phyloP scores from a whole-genome alignment of 352 stramenopile genomes.

The Pythium vanterpoolii region DNA sequence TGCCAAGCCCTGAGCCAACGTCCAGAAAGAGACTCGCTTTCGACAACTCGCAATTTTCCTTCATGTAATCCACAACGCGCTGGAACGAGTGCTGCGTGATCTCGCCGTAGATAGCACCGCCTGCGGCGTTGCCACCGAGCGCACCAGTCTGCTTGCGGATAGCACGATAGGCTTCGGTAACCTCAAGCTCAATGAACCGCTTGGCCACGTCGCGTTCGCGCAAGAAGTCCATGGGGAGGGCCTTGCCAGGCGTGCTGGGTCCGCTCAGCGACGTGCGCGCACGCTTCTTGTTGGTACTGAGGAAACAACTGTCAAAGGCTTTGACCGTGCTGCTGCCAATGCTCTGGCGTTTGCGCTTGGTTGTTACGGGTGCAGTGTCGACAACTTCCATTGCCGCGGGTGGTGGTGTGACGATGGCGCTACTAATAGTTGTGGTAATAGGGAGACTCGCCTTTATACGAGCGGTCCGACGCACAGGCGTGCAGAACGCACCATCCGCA shows the following conservation, averaged over 20 bases:
- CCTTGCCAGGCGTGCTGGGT: conserved; percentile 61
- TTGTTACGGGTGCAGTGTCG: background rate
- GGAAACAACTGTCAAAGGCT: conserved; percentile 19
- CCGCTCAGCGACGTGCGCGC: conserved; percentile 47
- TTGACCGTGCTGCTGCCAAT: conserved; percentile 27
- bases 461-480: conserved; percentile 11
- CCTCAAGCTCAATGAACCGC: conserved; percentile 76
- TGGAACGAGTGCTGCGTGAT: conserved; percentile 97
- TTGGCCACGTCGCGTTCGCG: conserved; percentile 67
- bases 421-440: conserved; percentile 6
- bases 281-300: conserved; percentile 51
- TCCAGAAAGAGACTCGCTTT: conserved; percentile 93
- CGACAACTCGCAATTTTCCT: conserved; percentile 89
- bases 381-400: background rate
- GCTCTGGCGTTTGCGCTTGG: conserved; percentile 60
- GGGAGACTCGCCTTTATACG: conserved; percentile 16
- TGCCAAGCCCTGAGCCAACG: conserved; percentile 95
- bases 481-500: conserved; percentile 13
- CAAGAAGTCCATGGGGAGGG: conserved; percentile 48
- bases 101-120: conserved; percentile 98
- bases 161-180: conserved; percentile 89
- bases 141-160: conserved; percentile 93
- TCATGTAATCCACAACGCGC: conserved; percentile 94
- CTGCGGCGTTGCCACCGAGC: conserved; percentile 93
- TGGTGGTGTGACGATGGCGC: background rate